Conservation (phyloP, 176 grass and related monocot genomes). For the Elymus sibiricus region DNA sequence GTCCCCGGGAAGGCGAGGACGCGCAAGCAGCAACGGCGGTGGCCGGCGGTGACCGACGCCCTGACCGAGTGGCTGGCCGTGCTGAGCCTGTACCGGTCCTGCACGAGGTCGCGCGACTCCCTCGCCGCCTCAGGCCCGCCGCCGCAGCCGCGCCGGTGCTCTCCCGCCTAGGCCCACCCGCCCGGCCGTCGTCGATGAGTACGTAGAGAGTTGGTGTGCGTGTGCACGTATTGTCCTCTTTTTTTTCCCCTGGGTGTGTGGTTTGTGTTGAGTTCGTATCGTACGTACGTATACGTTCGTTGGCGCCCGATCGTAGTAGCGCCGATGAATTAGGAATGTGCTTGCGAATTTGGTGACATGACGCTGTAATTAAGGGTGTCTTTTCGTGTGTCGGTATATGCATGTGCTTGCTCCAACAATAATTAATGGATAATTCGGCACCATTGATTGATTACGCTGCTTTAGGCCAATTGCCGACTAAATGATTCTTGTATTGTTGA, state of each 20-base stretch:
- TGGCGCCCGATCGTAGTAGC: background rate
- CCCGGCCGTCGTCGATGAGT: background rate
- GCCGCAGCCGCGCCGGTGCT: background rate
- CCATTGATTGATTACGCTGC: background rate
- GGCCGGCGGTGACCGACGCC: conserved; percentile 17
- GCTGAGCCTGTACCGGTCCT: conserved; percentile 46
- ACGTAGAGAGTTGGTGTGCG: background rate
- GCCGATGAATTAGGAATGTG: conserved; percentile 15
- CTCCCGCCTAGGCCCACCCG: conserved; percentile 4
- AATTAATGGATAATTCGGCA: conserved; percentile 15
- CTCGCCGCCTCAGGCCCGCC: conserved; percentile 12
- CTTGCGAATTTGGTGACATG: conserved; percentile 6
- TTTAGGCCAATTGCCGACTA: background rate
- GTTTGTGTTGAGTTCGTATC: background rate
- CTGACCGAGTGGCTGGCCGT: conserved; percentile 46
- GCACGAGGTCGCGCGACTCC: conserved; percentile 42
- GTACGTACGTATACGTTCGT: background rate
- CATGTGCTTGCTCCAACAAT: conserved; percentile 8
- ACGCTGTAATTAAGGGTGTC: conserved; percentile 40
- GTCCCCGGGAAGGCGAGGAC: conserved; percentile 19
- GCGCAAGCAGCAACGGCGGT: background rate
- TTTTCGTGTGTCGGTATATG: background rate
- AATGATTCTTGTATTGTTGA: background rate
- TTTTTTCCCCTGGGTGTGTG: background rate
- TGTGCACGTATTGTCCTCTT: background rate